Base-by-base conservation (phyloP, 495 filamentous ascomycete genomes). In the Penicillium antarcticum region DNA sequence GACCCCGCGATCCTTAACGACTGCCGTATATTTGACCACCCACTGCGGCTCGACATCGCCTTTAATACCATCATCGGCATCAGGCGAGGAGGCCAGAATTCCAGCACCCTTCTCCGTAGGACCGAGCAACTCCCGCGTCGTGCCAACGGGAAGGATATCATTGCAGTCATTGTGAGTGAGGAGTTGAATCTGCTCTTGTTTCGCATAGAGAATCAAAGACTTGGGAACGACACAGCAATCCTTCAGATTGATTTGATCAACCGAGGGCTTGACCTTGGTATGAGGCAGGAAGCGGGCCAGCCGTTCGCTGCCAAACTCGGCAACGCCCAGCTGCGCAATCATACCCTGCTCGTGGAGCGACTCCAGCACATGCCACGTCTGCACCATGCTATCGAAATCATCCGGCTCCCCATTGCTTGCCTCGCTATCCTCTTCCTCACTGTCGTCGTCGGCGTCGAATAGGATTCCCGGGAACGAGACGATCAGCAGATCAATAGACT, bases 11-110 rank as follows among this genome's bases (percentile, higher is more conserved):
- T 97, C 85, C 65, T 87, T 88, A 24, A 97, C 89, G n/a, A 97
- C 91, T 5, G 95, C 95, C 17, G 95, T 97, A 68, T 99, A 99
- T 66, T 97, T 97, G 49, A 92, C 86, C 26, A 97, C 94, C 92
- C 92, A 99, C 56, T 90, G 84, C 12, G 94, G 91, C 55, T 81
- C 76, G 39, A 98, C 74, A 44, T 95, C 83, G 11, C 89, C 88
- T 55, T 80, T 81, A 45, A 94, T 72, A 0, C 74, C 78, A 49
- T 70, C 68, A 1, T 56, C 49, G 4, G 65, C 71, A 19, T 75
- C 67, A 53, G 65, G 73, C 51, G 67, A 77, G 52, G 67, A 81
- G 19, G 73, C 82, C 37, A 90, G 68, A n/a, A 90, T 75, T 10
- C 84, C 87, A 5, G 84, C 84, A 13, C 87, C 86, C 48, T 78